Evolutionary conservation across 768 basidiomycete species (phyloP), one percentile per base, ranked within the genome.

Genomic region (Crassisporium funariophilum): DNA sequence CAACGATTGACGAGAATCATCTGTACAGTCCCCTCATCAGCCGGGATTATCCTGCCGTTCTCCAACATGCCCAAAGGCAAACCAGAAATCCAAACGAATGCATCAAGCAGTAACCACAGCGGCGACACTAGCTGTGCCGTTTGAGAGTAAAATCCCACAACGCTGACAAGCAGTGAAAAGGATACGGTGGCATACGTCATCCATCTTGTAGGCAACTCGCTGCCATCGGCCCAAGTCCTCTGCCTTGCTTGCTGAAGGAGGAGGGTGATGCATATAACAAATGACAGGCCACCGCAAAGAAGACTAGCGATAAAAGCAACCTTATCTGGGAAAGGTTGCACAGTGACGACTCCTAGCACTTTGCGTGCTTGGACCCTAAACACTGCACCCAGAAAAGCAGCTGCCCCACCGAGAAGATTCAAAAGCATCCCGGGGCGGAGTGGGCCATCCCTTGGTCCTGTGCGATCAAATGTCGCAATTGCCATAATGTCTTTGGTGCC

Each of bases 101-200:
- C 55, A 47, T 64, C 63, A 11, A 64, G 47, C 21, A 60, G 41
- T 17, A 59, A 59, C 61, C 61, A 63, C 33, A 54, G n/a, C n/a
- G 50, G n/a, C 48, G 21, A 8, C 33, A 41, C 47, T 35, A 37
- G 5, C 43, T 27, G 5, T 19, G 42, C 22, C 48, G 17, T 20
- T 44, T 40, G 38, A 59, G 56, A 7, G 50, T 39, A 2, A 56
- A 27, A 2, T 53, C 61, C 17, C 60, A 43, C 10, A n/a, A 34
- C 60, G 20, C 51, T 47, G 6, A 62, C 44, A 15, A 50, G 29
- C 21, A 59, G 11, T 21, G 57, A 60, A 6, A 36, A 33, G 2
- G 53, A 48, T 6, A 60, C 33, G 0, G 59, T 62, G 2, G 54
- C 36, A 44, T 60, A 58, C 6, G 46, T 45, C 50, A 56, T 47